Evolutionary conservation across 148 eudicot genomes (phyloP).

Genomic region (Cornus suecica): DNA sequence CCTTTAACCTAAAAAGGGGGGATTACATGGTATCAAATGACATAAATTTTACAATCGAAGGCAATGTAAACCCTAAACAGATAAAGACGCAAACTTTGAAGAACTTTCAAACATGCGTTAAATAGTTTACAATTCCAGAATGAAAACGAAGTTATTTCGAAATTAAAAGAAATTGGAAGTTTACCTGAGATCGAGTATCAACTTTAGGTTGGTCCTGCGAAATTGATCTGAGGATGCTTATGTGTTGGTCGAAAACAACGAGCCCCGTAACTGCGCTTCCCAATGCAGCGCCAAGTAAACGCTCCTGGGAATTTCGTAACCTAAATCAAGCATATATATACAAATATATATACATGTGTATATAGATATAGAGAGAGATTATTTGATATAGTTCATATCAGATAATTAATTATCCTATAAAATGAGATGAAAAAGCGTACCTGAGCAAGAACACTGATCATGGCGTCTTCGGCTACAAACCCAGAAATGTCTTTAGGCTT

Average conservation of each 20-base stretch:
- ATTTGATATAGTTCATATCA: background rate
- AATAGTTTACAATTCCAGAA: constrained; percentile 2
- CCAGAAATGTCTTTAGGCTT: no score
- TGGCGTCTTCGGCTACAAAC: background rate
- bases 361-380: background rate
- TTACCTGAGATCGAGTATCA: background rate
- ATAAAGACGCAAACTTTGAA: background rate
- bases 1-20: background rate
- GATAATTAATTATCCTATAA: background rate
- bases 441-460: background rate
- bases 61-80: background rate
- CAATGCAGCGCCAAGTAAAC: constrained; percentile 57
- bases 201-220: constrained; percentile 35
- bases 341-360: no score
- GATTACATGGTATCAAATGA: background rate
- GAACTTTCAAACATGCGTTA: background rate
- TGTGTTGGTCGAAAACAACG: constrained; percentile 45
- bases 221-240: constrained; percentile 37
- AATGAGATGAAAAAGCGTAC: background rate
- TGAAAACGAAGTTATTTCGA: background rate
- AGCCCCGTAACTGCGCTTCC: constrained; percentile 38
- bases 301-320: constrained; percentile 38
- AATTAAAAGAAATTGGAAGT: no score
- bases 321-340: background rate
- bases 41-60: background rate